Evolutionary conservation across 2,329 filamentous ascomycete species (phyloP), one percentile per base, ranked within the genome.

Genomic region (Rachicladosporium sp.): DNA sequence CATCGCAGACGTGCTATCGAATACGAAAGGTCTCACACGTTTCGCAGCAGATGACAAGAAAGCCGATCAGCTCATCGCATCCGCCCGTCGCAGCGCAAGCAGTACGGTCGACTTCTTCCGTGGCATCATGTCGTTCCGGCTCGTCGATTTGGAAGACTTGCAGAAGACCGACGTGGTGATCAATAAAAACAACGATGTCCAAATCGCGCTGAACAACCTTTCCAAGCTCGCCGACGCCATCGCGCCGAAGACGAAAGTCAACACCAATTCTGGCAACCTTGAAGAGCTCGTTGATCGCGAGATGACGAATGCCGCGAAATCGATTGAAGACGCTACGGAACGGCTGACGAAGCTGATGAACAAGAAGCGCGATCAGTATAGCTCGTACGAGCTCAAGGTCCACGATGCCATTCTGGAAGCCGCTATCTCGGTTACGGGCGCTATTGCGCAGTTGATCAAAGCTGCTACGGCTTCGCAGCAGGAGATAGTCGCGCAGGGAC

Each of bases 151-250:
- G 60, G 88, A 94, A 49, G 77, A 85, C 10, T 71, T 93, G 47
- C 84, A 93, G 60, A 94, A 93, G 76, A 93, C 87, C 2, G 89
- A 96, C 47, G 86, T 96, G 29, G 89, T 98, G 40, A 93, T 98
- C 66, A 93, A 91, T 65, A 89, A 83, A 69, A 96, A 94, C 63
- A 85, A 93, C 48, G 91, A 98, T 49, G 88, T 96, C 8, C 85
- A 95, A 59, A 82, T 93, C 63, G 87, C 93, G 50, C 70, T 98
- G 38, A 89, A 96, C 66, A 84, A 82, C 56, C 73, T 98, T 48
- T 94, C 87, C 61, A 95, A 94, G 68, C 70, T 94, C 36, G 87
- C 89, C 1, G 91, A 98, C 59, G 74, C 80, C 0, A 94, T 96
- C 54, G 85, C 88, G 2, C 89, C 89, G 1, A 88, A 85, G 61